Percentiles rank a stretch among this genome's conserved stretches.
These are phyloP conservation scores for Colletotrichum chrysophilum DNA, from an alignment of 2,329 filamentous ascomycete species.

Conservation along the genomic window DNA sequence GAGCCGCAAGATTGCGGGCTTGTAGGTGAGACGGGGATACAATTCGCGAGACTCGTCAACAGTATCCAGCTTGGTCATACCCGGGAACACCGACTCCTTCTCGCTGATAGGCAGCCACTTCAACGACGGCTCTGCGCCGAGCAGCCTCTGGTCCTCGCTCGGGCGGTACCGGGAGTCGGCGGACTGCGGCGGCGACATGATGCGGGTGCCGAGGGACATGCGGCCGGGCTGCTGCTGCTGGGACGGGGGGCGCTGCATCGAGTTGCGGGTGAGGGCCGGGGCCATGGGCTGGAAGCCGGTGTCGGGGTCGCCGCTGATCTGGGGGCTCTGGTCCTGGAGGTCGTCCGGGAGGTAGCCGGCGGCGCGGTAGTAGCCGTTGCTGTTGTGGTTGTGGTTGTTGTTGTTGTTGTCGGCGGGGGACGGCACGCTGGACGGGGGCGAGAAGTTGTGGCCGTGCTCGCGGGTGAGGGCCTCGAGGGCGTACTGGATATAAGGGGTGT, in stretches of 20 bases:
- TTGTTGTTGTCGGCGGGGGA: constrained; percentile 35
- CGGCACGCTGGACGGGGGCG: constrained; percentile 44
- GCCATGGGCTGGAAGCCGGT: constrained; percentile 5
- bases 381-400: constrained; percentile 33
- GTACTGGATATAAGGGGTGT: constrained; percentile 87
- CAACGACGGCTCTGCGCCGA: background rate
- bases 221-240: background rate
- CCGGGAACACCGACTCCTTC: constrained; percentile 9
- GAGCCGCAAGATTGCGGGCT: constrained; percentile 74
- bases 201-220: constrained; percentile 16
- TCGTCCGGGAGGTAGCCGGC: constrained; percentile 31
- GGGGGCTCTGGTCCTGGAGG: constrained; percentile 27
- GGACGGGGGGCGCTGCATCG: constrained; percentile 5
- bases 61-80: constrained; percentile 28
- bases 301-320: constrained; percentile 11
- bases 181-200: constrained; percentile 14
- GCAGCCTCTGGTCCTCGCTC: background rate
- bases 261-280: constrained; percentile 2
- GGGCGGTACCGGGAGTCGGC: constrained; percentile 3
- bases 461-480: constrained; percentile 87
- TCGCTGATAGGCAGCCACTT: constrained; percentile 40
- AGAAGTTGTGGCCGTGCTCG: constrained; percentile 66
- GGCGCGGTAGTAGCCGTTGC: constrained; percentile 34
- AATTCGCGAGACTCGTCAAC: constrained; percentile 42
- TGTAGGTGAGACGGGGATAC: constrained; percentile 66